Base-by-base conservation (phyloP, 169 alveolate genomes). In the Theileria annulata region DNA sequence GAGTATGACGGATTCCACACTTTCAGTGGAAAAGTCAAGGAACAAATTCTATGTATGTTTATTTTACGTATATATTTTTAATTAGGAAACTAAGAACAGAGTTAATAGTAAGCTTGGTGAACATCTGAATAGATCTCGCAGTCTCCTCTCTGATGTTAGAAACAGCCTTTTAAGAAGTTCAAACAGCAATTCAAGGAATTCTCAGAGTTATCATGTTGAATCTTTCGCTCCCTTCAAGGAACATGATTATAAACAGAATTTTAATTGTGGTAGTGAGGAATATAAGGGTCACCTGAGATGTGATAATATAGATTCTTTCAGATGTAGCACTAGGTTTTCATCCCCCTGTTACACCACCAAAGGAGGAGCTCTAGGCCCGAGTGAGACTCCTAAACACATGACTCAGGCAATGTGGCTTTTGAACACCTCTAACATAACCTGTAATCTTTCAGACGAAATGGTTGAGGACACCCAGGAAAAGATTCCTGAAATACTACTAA, bases 371-470 rank as follows among this genome's bases (percentile, higher is more conserved):
- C 66, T 56, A 8, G 66, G 66, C 15, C 27, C 33, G 8, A 56
- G 66, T 56, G 66, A 56, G 66, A 56, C 66, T 56, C 73, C 48
- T 15, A 81, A 56, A 19, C 85, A 75, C 3, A 71, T 74, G 85
- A 81, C 83, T 12, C 88, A 81, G 79, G 83, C 88, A 5, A 35
- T 47, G 69, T 81, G 88, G 88, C 60, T 81, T 23, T 63, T 77
- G 28, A 74, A 81, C 56, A 47, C 85, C 2, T 75, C 88, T 13
- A 74, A 77, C 60, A 83, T 74, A 59, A 63, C 71, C 21, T 63
- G 79, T n/a, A 81, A 75, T 30, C 31, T 81, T 0, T 67, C 88
- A 37, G 54, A 59, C n/a, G 42, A 75, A n/a, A 28, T 48, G 71
- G 69, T 77, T 74, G 86, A 83, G 60, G 90, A 77, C 59, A 25